Percentiles rank a stretch among this genome's conserved stretches.
phyloP scores from a whole-genome alignment of 805 yeast species.

The Geotrichum ghanense region DNA sequence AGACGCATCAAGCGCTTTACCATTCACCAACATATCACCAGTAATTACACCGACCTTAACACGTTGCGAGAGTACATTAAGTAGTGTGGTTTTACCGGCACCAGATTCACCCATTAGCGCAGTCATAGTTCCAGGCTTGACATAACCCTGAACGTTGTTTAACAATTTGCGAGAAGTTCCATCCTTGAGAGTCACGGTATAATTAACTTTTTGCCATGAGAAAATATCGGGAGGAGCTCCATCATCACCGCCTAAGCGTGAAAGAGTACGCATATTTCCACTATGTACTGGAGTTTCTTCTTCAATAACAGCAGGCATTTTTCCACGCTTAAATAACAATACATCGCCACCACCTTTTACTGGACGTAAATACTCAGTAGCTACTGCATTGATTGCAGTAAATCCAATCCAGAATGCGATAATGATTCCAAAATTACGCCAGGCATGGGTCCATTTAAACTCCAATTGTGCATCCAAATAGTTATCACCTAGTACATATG shows the following conservation, averaged over 20 bases:
- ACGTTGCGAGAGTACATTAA: constrained; percentile 64
- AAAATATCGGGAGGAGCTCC: constrained; percentile 43
- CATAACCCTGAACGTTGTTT: constrained; percentile 54
- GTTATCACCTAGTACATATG: constrained; percentile 44
- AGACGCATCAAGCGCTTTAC: constrained; percentile 47
- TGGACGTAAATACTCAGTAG: constrained; percentile 25
- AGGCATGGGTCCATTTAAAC: constrained; percentile 47
- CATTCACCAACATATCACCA: constrained; percentile 64
- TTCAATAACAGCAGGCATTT: constrained; percentile 21
- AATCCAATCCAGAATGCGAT: constrained; percentile 39
- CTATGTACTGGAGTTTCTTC: constrained; percentile 19
- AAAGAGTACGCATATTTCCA: constrained; percentile 17
- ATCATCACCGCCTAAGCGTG: constrained; percentile 19
- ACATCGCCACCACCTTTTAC: constrained; percentile 24
- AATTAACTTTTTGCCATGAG: constrained; percentile 53
- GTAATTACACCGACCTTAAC: constrained; percentile 59
- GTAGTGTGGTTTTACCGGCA: constrained; percentile 74
- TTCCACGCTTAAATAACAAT: constrained; percentile 24
- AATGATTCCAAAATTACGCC: constrained; percentile 73
- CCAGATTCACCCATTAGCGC: constrained; percentile 84
- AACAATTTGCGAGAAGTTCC: constrained; percentile 30
- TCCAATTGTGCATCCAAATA: constrained; percentile 39
- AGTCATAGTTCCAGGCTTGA: constrained; percentile 69
- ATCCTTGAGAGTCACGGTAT: constrained; percentile 36
- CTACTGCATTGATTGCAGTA: constrained; percentile 20